Evolutionary conservation across 2,329 filamentous ascomycete genomes (phyloP), one percentile per base, ranked within the genome.

Genomic region (Drechslerella stenobrocha): DNA sequence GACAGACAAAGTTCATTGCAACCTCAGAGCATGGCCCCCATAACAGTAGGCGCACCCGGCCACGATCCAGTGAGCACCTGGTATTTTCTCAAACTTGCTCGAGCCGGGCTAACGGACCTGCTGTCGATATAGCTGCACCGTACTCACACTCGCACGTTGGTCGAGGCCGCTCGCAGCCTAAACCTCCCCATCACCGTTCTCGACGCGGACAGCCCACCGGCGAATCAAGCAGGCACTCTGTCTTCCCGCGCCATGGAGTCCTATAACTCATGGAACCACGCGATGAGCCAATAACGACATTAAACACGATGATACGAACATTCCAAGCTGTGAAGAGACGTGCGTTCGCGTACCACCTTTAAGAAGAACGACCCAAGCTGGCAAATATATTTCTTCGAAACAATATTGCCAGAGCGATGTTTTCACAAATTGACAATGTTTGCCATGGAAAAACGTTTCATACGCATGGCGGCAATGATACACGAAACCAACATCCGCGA

Each of bases 401-500:
- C n/a, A n/a, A n/a, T n/a, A n/a, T n/a, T n/a, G n/a, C n/a, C n/a
- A n/a, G n/a, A n/a, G n/a, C n/a, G n/a, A 40, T 97, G 96, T 74
- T 91, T 89, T 0, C 92, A 97, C 78, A 89, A 89, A 76, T 96
- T 88, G 83, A 87, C 88, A 9, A 83, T 88, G 20, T 97, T 96
- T 77, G 82, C 82, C 72, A 86, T 87, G 78, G 75, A 57, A 74
- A 56, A 48, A 70, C 52, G 61, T 79, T 28, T 84, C 91, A 2
- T 97, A 93, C 75, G 91, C 93, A 87, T 87, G 0, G 91, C 96
- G 1, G 93, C 98, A 79, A 97, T 92, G 0, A 83, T 97, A 26
- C 93, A 98, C 73, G 89, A 96, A 77, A 89, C 97, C 76, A 93
- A 86, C 74, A 90, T 98, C 73, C 97, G 93, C 82, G 93, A 95